Evolutionary conservation across 331 rosid genomes (phyloP), one percentile per base, ranked within the genome.

Genomic region (Arachis monticola): DNA sequence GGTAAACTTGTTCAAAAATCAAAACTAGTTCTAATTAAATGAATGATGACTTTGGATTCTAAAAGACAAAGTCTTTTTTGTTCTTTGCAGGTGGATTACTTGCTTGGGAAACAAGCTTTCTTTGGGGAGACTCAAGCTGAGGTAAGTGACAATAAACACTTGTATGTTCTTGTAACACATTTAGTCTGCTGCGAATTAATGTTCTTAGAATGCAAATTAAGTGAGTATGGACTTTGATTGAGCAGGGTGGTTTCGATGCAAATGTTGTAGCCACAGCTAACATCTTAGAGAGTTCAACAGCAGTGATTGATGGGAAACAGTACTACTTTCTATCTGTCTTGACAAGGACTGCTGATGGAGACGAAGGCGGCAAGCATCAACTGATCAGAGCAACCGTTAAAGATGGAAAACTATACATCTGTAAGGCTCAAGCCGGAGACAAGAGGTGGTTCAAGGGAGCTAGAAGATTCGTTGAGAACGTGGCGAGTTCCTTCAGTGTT

Each of bases 391-490:
- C 98, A 67, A 64, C 95, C 2, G 96, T 93, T 59, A 93, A 86
- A 22, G 90, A 80, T 35, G 98, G 98, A 1, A 93, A 91, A 80
- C 93, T 93, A 40, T 93, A 89, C 91, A 84, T 93, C 60, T 88
- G 91, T 88, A 93, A 93, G 85, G 98, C 96, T 31, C 98, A 93
- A 87, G 98, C 98, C 30, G 98, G 98, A 47, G 98, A 93, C 95
- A 93, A 93, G 92, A 87, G 98, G 93, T 93, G 98, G 98, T 93
- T 93, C 65, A 93, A 93, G 86, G 98, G 98, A 60, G 96, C 97
- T 60, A 91, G 88, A 81, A 91, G 63, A 82, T 93, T 67, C 67
- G 97, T 93, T 59, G 98, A 93, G 86, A 88, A 69, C 81, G 40
- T 93, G 52, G 86, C 91, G 40, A 51, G 55, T 79, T 93, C 98